Evolutionary conservation across 352 stramenopile species (phyloP).

Genomic region (Phytophthora hybrid): DNA sequence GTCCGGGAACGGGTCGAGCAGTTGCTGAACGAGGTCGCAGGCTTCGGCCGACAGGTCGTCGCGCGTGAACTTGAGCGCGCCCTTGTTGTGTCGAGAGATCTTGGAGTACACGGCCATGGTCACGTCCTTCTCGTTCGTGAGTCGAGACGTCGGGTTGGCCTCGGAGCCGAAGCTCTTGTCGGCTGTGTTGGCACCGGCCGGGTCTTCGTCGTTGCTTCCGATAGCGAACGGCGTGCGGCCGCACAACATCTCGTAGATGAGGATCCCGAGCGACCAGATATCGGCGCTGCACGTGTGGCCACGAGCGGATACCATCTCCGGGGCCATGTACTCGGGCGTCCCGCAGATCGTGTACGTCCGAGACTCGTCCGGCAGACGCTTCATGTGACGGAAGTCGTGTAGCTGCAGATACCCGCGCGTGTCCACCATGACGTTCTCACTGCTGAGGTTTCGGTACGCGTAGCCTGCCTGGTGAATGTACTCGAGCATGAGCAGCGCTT

Average conservation of each 20-base stretch:
- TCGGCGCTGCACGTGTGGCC: constrained; percentile 83
- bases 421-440: constrained; percentile 87
- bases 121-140: constrained; percentile 80
- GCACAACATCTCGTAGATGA: constrained; percentile 89
- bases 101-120: constrained; percentile 90
- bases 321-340: constrained; percentile 91
- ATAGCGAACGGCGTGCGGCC: constrained; percentile 84
- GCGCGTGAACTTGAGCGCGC: constrained; percentile 57
- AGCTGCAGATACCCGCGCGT: constrained; percentile 84
- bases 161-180: constrained; percentile 61
- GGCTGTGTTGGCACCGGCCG: constrained; percentile 16
- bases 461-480: constrained; percentile 84
- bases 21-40: constrained; percentile 64
- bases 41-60: constrained; percentile 67
- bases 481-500: constrained; percentile 85
- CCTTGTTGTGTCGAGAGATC: constrained; percentile 81
- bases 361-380: constrained; percentile 81
- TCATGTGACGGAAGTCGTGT: constrained; percentile 89
- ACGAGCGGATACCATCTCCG: constrained; percentile 88
- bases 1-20: constrained; percentile 81
- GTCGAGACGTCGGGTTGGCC: constrained; percentile 24
- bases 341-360: constrained; percentile 91
- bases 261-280: constrained; percentile 86
- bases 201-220: constrained; percentile 19
- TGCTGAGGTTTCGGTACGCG: constrained; percentile 87